phyloP scores from a whole-genome alignment of 345 rosid genomes.

The Balakata baccata region DNA sequence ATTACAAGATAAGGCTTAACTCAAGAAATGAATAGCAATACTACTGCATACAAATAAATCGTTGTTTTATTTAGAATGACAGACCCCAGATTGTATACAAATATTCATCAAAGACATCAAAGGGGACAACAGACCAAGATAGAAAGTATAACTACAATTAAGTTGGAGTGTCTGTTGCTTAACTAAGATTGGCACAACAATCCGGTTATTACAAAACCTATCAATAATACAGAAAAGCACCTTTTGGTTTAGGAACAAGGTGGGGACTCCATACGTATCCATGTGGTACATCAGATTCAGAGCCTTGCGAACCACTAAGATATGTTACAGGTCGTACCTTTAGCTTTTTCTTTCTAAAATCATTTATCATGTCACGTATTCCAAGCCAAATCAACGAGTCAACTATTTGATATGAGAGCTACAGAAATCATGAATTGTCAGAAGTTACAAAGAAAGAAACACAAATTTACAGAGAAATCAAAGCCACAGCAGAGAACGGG shows the following conservation, averaged over 20 bases:
- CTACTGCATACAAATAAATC: no score
- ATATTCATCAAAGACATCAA: background rate
- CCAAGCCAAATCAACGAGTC: conserved; percentile 99
- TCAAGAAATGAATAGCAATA: no score
- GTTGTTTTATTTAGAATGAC: background rate
- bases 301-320: conserved; percentile 95
- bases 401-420: conserved; percentile 97
- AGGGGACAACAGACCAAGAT: background rate
- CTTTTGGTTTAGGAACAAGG: conserved; percentile 99
- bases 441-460: conserved; percentile 3
- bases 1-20: no score
- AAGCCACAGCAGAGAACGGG: background rate
- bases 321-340: conserved; percentile 94
- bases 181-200: background rate
- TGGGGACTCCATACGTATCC: conserved; percentile 99
- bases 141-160: background rate
- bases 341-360: conserved; percentile 83
- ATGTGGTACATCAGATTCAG: conserved; percentile 81
- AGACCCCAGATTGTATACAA: background rate
- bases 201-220: background rate
- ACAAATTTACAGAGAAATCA: conserved; percentile 2
- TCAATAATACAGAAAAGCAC: conserved; percentile 30
- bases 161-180: background rate
- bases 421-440: conserved; percentile 15
- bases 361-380: conserved; percentile 94